Evolutionary conservation across 495 filamentous ascomycete species (phyloP).

Genomic region (Neurospora tetraspora): DNA sequence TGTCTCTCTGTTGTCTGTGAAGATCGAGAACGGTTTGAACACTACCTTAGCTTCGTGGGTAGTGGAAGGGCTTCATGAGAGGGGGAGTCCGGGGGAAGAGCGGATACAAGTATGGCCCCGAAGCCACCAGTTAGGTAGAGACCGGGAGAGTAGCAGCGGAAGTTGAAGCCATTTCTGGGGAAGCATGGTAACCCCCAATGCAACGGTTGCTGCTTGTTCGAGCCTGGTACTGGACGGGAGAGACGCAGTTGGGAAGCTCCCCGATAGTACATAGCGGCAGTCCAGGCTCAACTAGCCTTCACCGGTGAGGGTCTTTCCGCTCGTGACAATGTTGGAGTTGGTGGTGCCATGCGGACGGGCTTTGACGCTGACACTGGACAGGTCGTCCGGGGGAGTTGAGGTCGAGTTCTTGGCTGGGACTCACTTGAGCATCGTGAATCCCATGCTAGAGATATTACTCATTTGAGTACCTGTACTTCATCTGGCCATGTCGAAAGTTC

Average conservation of each 20-base stretch:
- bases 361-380: too few species aligned
- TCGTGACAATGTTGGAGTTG: neutral
- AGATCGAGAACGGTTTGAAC: neutral
- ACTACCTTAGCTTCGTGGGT: neutral
- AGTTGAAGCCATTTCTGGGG: neutral
- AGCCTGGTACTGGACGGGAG: neutral
- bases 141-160: neutral
- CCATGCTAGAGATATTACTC: neutral
- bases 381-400: too few species aligned
- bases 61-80: neutral
- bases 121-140: neutral
- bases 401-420: too few species aligned
- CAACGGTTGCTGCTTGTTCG: neutral
- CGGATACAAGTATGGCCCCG: neutral
- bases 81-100: neutral
- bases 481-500: too few species aligned
- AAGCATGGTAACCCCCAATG: conserved; percentile 1
- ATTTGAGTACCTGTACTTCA: neutral
- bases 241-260: neutral
- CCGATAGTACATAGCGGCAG: neutral
- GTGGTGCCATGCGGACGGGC: too few species aligned
- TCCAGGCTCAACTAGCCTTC: neutral
- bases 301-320: neutral
- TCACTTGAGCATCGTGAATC: neutral
- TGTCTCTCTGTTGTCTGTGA: neutral